Base-by-base conservation (phyloP, 495 filamentous ascomycete genomes). In the Penicillium atrosanguineum region DNA sequence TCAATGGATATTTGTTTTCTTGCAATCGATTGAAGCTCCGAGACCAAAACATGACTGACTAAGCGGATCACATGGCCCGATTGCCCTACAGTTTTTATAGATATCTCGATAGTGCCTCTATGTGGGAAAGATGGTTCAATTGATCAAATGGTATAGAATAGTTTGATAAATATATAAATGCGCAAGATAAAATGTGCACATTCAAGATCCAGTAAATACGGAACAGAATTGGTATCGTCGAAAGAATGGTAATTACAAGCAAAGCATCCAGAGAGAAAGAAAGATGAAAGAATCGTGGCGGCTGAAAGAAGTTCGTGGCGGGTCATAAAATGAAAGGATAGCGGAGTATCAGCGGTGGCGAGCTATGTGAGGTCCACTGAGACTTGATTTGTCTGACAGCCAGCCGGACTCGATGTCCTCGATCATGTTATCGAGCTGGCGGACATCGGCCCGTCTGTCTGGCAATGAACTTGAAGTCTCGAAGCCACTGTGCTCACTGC, bases 341-440 rank as follows among this genome's bases (percentile, higher is more conserved):
- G 26, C 23, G 18, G 18, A 8, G 14, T 4, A 39, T 52, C 34
- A 61, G 26, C 51, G 47, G 23, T 47, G 46, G 41, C 50, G 57
- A 40, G 46, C 40, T 39, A 48, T 36, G 23, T 48, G 57, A 47
- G 47, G 19, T 40, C 53, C 55, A 28, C 50, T 50, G 28, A 57
- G 7, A 50, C 57, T 69, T n/a, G 68, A 66, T 50, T 66, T 63
- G 28, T 75, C 69, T 15, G 69, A 71, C 48, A 63, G 43, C 70
- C 72, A 73, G 9, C 60, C 69, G 49, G 68, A 53, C 46, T 75
- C 70, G 36, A 69, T 65, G 26, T 70, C 68, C 44, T 71, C 69
- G n/a, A 71, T 67, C 68, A 70, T 73, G 18, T 71, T 60, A 42
- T 73, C 71, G 15, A 74, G 31, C 18, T 71, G 68, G 36, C 61